phyloP scores from a whole-genome alignment of 345 rosid species.

The Luvunga scandens region DNA sequence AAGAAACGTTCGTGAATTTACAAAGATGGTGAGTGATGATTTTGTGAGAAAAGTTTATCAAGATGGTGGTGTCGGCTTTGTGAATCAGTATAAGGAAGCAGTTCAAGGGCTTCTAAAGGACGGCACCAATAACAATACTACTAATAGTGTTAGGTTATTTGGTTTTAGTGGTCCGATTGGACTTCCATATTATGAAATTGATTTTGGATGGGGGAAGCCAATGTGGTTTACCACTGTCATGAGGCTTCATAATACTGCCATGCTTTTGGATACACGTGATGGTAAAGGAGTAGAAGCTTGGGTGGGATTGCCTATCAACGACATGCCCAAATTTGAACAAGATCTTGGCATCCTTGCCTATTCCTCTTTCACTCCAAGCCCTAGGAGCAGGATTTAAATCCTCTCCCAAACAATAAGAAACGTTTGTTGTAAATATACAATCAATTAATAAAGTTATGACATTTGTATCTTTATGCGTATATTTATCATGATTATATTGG shows the following conservation, averaged over 20 bases:
- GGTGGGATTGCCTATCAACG: not conserved
- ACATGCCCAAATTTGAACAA: not conserved
- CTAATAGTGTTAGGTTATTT: not conserved
- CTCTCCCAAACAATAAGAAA: too few relatives aligned
- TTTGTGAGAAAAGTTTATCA: not conserved
- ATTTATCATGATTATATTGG: too few relatives aligned
- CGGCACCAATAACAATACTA: too few relatives aligned
- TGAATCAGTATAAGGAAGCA: not conserved
- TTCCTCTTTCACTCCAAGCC: not conserved
- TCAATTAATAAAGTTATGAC: too few relatives aligned
- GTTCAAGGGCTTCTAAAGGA: not conserved
- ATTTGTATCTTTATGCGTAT: too few relatives aligned
- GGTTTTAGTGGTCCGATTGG: constrained; percentile 22
- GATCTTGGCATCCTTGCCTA: not conserved
- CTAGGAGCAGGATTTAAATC: not conserved
- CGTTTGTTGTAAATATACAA: too few relatives aligned
- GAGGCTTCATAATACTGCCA: not conserved
- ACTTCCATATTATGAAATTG: constrained; percentile 23
- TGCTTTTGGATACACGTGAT: constrained; percentile 16
- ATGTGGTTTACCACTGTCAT: constrained; percentile 10
- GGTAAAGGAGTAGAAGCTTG: not conserved
- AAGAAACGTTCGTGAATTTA: not conserved
- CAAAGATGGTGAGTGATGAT: not conserved
- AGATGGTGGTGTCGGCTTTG: not conserved
- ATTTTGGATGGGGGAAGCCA: constrained; percentile 23